Conservation (phyloP, 345 rosid species). For the Cochlearia excelsa region DNA sequence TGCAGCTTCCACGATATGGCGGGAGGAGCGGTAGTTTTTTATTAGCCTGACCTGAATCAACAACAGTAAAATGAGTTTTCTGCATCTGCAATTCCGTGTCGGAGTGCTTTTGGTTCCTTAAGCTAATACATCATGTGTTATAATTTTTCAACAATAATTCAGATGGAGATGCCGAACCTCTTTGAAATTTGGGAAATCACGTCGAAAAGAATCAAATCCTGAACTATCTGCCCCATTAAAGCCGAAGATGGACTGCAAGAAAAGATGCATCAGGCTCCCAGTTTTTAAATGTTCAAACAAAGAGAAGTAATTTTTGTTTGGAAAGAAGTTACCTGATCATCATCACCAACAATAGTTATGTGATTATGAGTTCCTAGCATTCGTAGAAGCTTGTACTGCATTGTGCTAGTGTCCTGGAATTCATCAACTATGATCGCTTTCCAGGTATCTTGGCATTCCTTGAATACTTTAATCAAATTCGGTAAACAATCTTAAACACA, state of each 20-base stretch:
- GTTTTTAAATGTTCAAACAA: not conserved
- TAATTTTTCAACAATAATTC: not conserved
- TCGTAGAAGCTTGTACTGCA: constrained; percentile 70
- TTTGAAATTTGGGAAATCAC: constrained; percentile 69
- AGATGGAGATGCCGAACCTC: constrained; percentile 49
- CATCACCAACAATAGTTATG: constrained; percentile 88
- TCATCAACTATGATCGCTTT: constrained; percentile 85
- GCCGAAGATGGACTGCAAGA: constrained; percentile 83
- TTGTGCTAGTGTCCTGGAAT: constrained; percentile 93
- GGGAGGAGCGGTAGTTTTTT: constrained; percentile 79
- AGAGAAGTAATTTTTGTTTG: not conserved
- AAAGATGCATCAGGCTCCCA: constrained; percentile 11
- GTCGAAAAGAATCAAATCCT: constrained; percentile 88
- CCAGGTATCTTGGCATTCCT: constrained; percentile 76
- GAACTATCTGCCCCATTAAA: constrained; percentile 90
- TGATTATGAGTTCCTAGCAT: constrained; percentile 71
- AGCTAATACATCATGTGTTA: constrained; percentile 6
- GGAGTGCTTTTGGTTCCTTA: constrained; percentile 2
- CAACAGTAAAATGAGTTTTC: constrained; percentile 16
- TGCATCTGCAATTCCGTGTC: not conserved
- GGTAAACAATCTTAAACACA: constrained; percentile 18
- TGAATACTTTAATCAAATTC: constrained; percentile 50
- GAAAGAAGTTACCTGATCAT: constrained; percentile 68
- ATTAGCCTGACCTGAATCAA: constrained; percentile 66
- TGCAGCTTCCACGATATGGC: constrained; percentile 91